phyloP scores from a whole-genome alignment of 1,139 yeast species.

The Tardiomyces blankii region DNA sequence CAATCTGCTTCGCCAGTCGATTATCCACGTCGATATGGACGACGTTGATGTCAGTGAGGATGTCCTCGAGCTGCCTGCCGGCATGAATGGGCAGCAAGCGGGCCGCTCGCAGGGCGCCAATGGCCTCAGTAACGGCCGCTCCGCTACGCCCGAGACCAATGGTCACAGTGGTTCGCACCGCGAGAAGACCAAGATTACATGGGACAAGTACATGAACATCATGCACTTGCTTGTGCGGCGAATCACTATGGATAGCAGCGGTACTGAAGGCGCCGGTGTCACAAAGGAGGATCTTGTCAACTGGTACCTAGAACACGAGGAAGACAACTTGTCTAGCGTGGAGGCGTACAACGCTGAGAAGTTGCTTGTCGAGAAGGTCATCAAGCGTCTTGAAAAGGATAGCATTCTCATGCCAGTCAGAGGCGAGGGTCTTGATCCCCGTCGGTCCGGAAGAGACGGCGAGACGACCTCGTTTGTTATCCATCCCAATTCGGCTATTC shows the following conservation, averaged over 20 bases:
- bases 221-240: conserved; percentile 70
- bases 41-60: conserved; percentile 74
- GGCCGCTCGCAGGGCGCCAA: neutral
- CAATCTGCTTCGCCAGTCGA: conserved; percentile 79
- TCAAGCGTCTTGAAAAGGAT: conserved; percentile 77
- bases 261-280: conserved; percentile 47
- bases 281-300: conserved; percentile 61
- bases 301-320: conserved; percentile 72
- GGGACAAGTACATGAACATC: conserved; percentile 77
- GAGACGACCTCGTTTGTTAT: conserved; percentile 48
- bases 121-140: neutral
- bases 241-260: conserved; percentile 37
- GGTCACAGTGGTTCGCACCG: neutral
- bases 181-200: conserved; percentile 46
- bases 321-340: conserved; percentile 59
- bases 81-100: neutral
- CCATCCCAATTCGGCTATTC: conserved; percentile 68
- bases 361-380: conserved; percentile 63
- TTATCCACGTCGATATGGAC: conserved; percentile 89
- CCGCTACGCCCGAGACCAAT: neutral
- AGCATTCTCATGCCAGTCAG: conserved; percentile 73
- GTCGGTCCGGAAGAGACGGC: conserved; percentile 20
- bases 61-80: conserved; percentile 3
- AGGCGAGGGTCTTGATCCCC: conserved; percentile 37
- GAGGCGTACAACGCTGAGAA: conserved; percentile 63